These are phyloP conservation scores for Aspergillus tubingensis DNA, from an alignment of 2,329 filamentous ascomycete genomes.

Conservation along the genomic window DNA sequence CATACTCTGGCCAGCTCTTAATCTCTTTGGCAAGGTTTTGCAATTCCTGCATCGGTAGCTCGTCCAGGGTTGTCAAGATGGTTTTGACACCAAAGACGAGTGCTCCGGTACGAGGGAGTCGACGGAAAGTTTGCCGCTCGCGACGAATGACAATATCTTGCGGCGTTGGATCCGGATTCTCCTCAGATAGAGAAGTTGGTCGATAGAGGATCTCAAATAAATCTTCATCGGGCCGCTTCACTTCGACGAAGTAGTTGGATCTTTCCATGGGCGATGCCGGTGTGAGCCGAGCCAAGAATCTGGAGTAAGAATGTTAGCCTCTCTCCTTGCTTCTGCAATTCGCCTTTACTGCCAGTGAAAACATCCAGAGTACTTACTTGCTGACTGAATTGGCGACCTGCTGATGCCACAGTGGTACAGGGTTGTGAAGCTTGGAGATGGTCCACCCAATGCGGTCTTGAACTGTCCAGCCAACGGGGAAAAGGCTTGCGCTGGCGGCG, in stretches of 20 bases:
- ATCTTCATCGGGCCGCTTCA: slow-evolving; percentile 39
- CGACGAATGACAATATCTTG: slow-evolving; percentile 51
- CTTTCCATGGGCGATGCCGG: slow-evolving; percentile 51
- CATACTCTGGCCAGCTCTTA: slow-evolving; percentile 48
- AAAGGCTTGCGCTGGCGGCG: slow-evolving; percentile 54
- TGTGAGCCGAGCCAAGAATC: slow-evolving; percentile 51
- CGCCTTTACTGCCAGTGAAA: not conserved
- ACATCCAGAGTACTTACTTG: slow-evolving; percentile 35
- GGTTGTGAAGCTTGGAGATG: slow-evolving; percentile 50
- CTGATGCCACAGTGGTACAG: slow-evolving; percentile 54
- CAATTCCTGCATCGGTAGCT: slow-evolving; percentile 45
- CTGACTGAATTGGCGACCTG: slow-evolving; percentile 47
- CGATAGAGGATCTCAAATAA: slow-evolving; percentile 50
- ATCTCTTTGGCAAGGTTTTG: slow-evolving; percentile 48
- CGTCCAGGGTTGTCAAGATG: slow-evolving; percentile 44
- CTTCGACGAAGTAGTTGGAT: slow-evolving; percentile 54
- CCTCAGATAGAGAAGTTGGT: slow-evolving; percentile 41
- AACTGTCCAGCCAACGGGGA: slow-evolving; percentile 56
- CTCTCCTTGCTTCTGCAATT: not conserved
- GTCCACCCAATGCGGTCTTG: slow-evolving; percentile 52
- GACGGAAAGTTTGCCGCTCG: slow-evolving; percentile 54
- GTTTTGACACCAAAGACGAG: slow-evolving; percentile 56
- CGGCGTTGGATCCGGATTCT: slow-evolving; percentile 38
- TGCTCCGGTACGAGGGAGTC: slow-evolving; percentile 46
- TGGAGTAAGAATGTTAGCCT: slow-evolving; percentile 20